Conservation (phyloP, 2,329 filamentous ascomycete genomes). For the Cercospora nicotianae region DNA sequence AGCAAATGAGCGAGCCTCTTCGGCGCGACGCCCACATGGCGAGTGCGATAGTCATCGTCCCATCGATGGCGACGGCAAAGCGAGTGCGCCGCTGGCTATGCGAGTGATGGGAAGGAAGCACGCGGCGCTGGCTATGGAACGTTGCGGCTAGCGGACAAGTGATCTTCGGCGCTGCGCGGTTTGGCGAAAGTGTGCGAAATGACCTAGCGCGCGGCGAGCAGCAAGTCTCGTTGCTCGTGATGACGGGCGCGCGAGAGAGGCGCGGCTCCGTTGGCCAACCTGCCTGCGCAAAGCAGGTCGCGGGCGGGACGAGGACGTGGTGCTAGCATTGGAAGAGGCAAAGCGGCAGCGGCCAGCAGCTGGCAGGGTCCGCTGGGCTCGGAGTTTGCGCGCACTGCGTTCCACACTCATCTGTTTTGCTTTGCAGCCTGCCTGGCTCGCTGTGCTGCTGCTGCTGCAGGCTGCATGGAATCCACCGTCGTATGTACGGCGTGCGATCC, state of each 20-base stretch:
- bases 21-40: background rate
- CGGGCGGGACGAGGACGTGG: background rate
- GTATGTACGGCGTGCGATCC: background rate
- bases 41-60: background rate
- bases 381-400: background rate
- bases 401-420: background rate
- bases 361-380: background rate
- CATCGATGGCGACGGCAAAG: background rate
- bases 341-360: conserved; percentile 13
- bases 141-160: background rate
- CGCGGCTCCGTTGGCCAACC: background rate
- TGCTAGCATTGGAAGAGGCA: conserved; percentile 19
- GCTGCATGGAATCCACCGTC: background rate
- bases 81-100: background rate
- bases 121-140: background rate
- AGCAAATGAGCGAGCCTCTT: conserved; percentile 2
- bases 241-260: background rate
- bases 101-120: background rate
- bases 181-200: background rate
- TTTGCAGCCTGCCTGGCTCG: too few species aligned
- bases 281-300: background rate
- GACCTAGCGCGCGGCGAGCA: background rate
- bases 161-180: background rate
- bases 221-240: background rate
- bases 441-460: background rate